These are phyloP conservation scores for Neophaeococcomyces aloes DNA, from an alignment of 2,329 filamentous ascomycete genomes.

Conservation along the genomic window DNA sequence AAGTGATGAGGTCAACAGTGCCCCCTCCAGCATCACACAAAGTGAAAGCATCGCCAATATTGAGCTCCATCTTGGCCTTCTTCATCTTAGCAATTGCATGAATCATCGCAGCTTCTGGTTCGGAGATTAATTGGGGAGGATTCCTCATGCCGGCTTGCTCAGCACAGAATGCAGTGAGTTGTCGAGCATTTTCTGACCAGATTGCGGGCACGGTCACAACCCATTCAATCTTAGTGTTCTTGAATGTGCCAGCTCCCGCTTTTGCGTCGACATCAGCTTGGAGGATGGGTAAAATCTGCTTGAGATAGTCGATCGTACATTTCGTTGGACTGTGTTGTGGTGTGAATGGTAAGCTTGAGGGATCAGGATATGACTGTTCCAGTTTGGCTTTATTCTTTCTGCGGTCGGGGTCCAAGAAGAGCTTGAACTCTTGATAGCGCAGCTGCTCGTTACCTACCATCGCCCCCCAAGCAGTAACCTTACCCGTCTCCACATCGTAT, in stretches of 20 bases:
- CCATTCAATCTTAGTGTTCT: constrained; percentile 15
- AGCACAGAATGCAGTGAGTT: constrained; percentile 12
- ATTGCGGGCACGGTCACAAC: constrained; percentile 26
- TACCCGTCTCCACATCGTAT: constrained; percentile 9
- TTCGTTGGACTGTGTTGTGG: constrained; percentile 4
- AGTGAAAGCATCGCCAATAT: constrained; percentile 23
- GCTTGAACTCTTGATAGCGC: constrained; percentile 22
- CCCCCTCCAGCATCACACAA: constrained; percentile 32
- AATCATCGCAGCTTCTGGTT: constrained; percentile 27
- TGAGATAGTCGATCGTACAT: constrained; percentile 16
- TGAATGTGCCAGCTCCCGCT: constrained; percentile 11
- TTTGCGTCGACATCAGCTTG: constrained; percentile 11
- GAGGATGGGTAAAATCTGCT: constrained; percentile 12
- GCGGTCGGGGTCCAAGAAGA: constrained; percentile 14
- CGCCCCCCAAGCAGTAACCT: constrained; percentile 16
- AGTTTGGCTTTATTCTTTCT: constrained; percentile 10
- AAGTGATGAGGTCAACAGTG: constrained; percentile 28
- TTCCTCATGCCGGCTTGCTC: constrained; percentile 20
- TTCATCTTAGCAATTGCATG: constrained; percentile 22
- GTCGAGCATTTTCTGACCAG: constrained; percentile 23
- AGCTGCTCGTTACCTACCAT: constrained; percentile 16
- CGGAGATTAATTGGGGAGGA: constrained; percentile 19
- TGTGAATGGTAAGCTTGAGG: constrained; percentile 9
- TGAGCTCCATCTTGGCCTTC: constrained; percentile 15
- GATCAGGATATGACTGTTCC: constrained; percentile 9